Evolutionary conservation across 2,329 filamentous ascomycete species (phyloP), one percentile per base, ranked within the genome.

Genomic region (Mycocentrospora acerina): DNA sequence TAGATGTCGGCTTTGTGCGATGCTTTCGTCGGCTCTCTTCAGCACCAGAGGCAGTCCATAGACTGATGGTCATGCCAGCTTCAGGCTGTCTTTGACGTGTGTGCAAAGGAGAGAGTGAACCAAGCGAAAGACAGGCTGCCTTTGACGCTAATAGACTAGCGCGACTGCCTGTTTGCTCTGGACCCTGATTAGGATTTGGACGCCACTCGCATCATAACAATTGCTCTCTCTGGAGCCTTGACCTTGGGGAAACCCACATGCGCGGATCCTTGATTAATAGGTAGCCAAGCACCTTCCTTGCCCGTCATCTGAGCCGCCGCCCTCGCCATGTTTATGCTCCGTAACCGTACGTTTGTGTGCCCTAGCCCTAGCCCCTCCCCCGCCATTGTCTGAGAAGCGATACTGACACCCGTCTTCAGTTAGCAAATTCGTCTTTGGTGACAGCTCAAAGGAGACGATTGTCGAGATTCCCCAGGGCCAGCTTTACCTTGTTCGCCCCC

Each of bases 401-500:
- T 48, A 48, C 59, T 62, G 48, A 64, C 46, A 16, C 46, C 29
- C 32, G 22, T 36, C 26, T 28, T 41, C 62, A 94, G 89, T 95
- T 55, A 87, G 88, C 71, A 96, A 95, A 72, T 84, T 93, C 62
- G 83, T 97, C 64, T 97, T 97, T 67, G 83, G 84, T 51, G 90
- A 94, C 67, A 81, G 81, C 60, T 88, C 83, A 66, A 91, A 96
- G 69, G 90, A 97, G 74, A 86, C 89, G 32, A 82, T 98, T 64
- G 89, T 95, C 70, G 90, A 97, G 66, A 84, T 98, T 29, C 83
- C 90, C 12, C 90, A 97, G 69, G 93, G 93, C 64, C 90, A 97
- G 70, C 88, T 98, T 29, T 98, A 96, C 70, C 85, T 98, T 54
- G 93, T 98, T 57, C 88, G 93, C 58, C 93, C 93, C 9, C 81